Evolutionary conservation across 1,284 basidiomycete species (phyloP), one percentile per base, ranked within the genome.

Genomic region (Abortiporus biennis): DNA sequence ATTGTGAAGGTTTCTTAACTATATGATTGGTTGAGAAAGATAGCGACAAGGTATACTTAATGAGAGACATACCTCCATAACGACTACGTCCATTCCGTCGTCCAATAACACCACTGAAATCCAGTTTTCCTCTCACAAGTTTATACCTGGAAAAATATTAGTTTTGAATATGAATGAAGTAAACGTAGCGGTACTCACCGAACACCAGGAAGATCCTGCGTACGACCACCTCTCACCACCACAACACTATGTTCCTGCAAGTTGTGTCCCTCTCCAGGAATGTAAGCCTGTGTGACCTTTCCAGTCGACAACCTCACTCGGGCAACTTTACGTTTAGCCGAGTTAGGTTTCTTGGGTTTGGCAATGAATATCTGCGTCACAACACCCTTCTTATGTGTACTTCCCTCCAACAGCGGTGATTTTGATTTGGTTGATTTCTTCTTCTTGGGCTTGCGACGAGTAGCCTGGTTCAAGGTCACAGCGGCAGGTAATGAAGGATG

Each of bases 291-390:
- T 45, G 94, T 76, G 31, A 82, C 85, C 62, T 90, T 86, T 39
- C 96, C 96, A 24, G 87, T 95, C 24, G 85, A 79, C 38, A 99
- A 72, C 69, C 95, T 95, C 53, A 99, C 85, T 59, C 91, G 79
- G 32, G 93, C 93, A 46, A 98, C 91, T 69, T 98, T 99, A 49
- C 96, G 89, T 58, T 97, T 92, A 34, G 94, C 94, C 32, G 95
- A 99, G 68, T 99, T 99, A 51, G 96, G 96, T 63, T 99, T 99
- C 72, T 94, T 97, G 19, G 96, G 96, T 59, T 88, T 92, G 54
- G 74, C 78, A 35, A 82, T 88, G 63, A 87, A 86, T 19, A 97
- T 80, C 52, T 84, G 80, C 22, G 83, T 78, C 59, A 90, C 88
- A 45, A 97, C 92, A 27, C 89, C 93, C 62, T 95, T 96, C 54